Percentiles rank a stretch among this genome's conserved stretches.
These are phyloP conservation scores for Pleurotus djamor DNA, from an alignment of 768 basidiomycete species.

Conservation along the genomic window DNA sequence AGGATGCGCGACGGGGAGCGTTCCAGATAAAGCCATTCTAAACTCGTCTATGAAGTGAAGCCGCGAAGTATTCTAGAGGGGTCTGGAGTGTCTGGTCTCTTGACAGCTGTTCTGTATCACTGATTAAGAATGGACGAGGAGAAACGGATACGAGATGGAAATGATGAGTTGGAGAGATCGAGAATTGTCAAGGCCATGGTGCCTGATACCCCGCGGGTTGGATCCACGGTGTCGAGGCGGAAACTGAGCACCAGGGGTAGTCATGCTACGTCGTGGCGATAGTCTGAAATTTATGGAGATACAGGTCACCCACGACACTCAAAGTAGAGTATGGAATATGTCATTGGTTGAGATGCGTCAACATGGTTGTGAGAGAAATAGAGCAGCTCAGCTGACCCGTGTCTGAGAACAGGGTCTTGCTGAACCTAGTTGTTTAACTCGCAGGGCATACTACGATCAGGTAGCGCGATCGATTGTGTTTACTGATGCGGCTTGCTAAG, in stretches of 20 bases:
- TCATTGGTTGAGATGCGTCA: neutral
- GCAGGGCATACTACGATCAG: neutral
- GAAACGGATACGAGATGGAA: too few species aligned
- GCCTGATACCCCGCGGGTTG: too few species aligned
- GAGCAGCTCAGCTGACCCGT: neutral
- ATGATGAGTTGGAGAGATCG: too few species aligned
- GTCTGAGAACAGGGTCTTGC: neutral
- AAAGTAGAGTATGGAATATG: neutral
- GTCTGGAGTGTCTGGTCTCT: neutral
- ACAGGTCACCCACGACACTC: neutral
- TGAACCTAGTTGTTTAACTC: neutral
- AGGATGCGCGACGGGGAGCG: neutral
- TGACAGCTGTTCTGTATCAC: too few species aligned
- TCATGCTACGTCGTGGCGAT: neutral
- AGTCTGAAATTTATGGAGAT: neutral
- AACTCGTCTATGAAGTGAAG: neutral
- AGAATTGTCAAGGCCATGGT: too few species aligned
- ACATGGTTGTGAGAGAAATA: neutral
- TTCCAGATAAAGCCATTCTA: neutral
- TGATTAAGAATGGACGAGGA: too few species aligned
- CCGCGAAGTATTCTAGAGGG: neutral
- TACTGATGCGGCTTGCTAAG: too few species aligned
- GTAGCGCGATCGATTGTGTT: too few species aligned
- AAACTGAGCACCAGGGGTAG: neutral
- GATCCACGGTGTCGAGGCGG: neutral